Percentiles rank a stretch among this genome's conserved stretches.
Conservation (phyloP, 768 basidiomycete genomes). For the Boletellus emodensis region DNA sequence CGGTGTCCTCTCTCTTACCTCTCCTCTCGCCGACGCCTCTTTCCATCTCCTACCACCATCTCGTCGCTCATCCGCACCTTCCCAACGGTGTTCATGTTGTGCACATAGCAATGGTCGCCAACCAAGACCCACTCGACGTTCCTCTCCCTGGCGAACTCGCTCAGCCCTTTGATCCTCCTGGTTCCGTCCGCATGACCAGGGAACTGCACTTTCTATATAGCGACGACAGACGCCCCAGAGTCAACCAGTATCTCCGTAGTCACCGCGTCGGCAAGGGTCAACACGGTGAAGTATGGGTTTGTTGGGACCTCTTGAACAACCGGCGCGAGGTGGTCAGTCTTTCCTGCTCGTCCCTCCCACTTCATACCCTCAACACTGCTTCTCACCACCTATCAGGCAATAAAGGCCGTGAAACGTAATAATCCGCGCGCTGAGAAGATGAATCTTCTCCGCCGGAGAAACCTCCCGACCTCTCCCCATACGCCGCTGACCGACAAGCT, state of each 20-base stretch:
- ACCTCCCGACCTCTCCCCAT: slow-evolving; percentile 41
- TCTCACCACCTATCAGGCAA: slow-evolving; percentile 48
- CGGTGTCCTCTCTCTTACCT: slow-evolving; percentile 21
- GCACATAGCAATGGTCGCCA: slow-evolving; percentile 23
- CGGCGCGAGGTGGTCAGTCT: slow-evolving; percentile 46
- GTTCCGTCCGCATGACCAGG: slow-evolving; percentile 48
- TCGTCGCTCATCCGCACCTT: slow-evolving; percentile 14
- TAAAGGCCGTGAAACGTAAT: slow-evolving; percentile 73
- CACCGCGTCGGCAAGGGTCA: slow-evolving; percentile 80
- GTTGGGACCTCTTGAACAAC: slow-evolving; percentile 47
- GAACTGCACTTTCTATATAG: slow-evolving; percentile 39
- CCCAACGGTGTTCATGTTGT: slow-evolving; percentile 25
- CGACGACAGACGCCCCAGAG: slow-evolving; percentile 42
- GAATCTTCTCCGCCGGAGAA: slow-evolving; percentile 47
- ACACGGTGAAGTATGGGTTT: slow-evolving; percentile 86
- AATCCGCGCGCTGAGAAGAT: slow-evolving; percentile 69
- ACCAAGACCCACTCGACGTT: slow-evolving; percentile 22
- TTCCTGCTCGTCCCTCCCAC: slow-evolving; percentile 5
- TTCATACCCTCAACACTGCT: slow-evolving; percentile 7
- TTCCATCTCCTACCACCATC: slow-evolving; percentile 18
- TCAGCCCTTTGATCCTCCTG: slow-evolving; percentile 37
- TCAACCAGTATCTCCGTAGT: slow-evolving; percentile 86
- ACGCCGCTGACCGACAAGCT: slow-evolving; percentile 63
- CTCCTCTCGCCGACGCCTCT: slow-evolving; percentile 15
- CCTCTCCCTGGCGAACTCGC: slow-evolving; percentile 35